Percentiles rank a stretch among this genome's conserved stretches.
Conservation (phyloP, 202 grass and related monocot species). For the Dendrocalamus latiflorus region DNA sequence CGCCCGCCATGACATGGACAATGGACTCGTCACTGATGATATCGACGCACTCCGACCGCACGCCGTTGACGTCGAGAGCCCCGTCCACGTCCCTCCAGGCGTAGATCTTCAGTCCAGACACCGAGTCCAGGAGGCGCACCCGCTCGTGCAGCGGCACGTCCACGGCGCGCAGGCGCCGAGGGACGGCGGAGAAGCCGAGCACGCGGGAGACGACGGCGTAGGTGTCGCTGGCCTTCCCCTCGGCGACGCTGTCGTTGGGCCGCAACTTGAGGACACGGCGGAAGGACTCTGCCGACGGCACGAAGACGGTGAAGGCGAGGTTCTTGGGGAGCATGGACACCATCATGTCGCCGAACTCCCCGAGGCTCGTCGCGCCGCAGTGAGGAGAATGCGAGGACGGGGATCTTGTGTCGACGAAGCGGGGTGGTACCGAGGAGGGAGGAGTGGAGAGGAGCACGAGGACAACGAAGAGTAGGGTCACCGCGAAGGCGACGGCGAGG, state of each 20-base stretch:
- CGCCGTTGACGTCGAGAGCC: constrained; percentile 60
- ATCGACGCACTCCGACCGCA: constrained; percentile 65
- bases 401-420: neutral
- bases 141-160: constrained; percentile 32
- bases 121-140: constrained; percentile 41
- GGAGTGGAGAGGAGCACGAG: constrained; percentile 11
- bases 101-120: constrained; percentile 59
- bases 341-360: constrained; percentile 72
- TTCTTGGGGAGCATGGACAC: constrained; percentile 63
- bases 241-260: constrained; percentile 16
- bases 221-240: constrained; percentile 19
- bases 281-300: constrained; percentile 53
- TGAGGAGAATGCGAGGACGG: neutral
- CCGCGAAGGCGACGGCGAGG: neutral
- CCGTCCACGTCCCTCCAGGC: constrained; percentile 51
- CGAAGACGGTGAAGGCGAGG: constrained; percentile 76
- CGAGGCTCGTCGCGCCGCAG: constrained; percentile 2
- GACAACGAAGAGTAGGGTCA: neutral
- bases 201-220: constrained; percentile 80
- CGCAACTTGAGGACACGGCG: constrained; percentile 33
- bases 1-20: constrained; percentile 61
- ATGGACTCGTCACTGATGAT: constrained; percentile 39
- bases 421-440: neutral
- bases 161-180: constrained; percentile 36
- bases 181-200: constrained; percentile 71